Percentiles rank a stretch among this genome's conserved stretches.
phyloP scores from a whole-genome alignment of 1,139 yeast species.

The Pneumocystis murina region DNA sequence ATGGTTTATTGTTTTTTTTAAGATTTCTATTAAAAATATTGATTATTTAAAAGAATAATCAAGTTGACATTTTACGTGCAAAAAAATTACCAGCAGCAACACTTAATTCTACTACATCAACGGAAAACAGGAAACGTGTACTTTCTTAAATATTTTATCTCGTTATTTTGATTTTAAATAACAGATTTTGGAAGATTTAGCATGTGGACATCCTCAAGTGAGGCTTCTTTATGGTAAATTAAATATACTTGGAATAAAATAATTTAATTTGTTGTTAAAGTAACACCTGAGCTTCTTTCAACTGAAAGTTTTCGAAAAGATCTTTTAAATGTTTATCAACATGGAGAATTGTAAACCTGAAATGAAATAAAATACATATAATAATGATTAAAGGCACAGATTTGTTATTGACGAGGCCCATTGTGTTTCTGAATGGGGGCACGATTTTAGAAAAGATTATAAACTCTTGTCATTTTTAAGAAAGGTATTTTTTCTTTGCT shows the following conservation, averaged over 20 bases:
- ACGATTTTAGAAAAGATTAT: constrained; percentile 77
- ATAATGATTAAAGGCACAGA: constrained; percentile 21
- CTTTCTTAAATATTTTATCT: neutral
- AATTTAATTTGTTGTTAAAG: constrained; percentile 10
- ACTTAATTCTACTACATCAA: constrained; percentile 17
- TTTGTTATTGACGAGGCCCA: constrained; percentile 85
- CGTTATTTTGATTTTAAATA: neutral
- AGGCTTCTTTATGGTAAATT: constrained; percentile 39
- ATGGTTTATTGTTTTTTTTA: constrained; percentile 36
- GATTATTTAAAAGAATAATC: constrained; percentile 32
- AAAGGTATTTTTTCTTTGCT: constrained; percentile 28
- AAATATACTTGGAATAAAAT: too few species aligned
- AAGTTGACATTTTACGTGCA: constrained; percentile 53
- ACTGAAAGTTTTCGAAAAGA: constrained; percentile 17
- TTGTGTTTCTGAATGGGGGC: constrained; percentile 89
- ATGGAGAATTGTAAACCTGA: constrained; percentile 11
- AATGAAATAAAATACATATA: neutral
- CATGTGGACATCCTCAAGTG: constrained; percentile 15
- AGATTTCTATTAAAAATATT: neutral
- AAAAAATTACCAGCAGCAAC: constrained; percentile 48
- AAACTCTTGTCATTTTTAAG: constrained; percentile 57
- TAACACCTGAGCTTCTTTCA: constrained; percentile 53
- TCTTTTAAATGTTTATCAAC: constrained; percentile 13
- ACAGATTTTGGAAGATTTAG: constrained; percentile 15
- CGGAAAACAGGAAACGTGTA: constrained; percentile 11